Conservation (phyloP, 257 asterid genomes). For the Nicotiana tabacum region DNA sequence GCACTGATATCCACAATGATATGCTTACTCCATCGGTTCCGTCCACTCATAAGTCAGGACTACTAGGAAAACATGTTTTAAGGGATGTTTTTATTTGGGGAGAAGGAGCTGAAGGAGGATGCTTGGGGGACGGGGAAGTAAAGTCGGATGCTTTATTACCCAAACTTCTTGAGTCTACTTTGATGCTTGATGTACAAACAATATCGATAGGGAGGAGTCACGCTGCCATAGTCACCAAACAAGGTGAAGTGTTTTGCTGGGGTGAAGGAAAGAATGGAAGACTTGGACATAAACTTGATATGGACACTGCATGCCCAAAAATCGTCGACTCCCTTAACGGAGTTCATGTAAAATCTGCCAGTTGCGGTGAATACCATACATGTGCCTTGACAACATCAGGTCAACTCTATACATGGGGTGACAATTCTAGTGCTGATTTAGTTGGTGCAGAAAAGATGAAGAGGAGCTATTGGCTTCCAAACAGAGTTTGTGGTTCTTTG, state of each 20-base stretch:
- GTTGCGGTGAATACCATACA: conserved; percentile 11
- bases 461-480: conserved; percentile 34
- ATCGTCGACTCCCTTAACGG: conserved; percentile 5
- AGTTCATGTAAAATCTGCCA: not conserved
- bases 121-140: not conserved
- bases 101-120: conserved; percentile 13
- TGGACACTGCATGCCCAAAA: conserved; percentile 5
- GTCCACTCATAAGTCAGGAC: conserved; percentile 10
- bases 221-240: conserved; percentile 8
- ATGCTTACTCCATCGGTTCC: conserved; percentile 7
- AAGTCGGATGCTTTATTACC: conserved; percentile 6
- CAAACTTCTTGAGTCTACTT: conserved; percentile 7
- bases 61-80: conserved; percentile 13
- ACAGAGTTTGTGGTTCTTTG: conserved; percentile 22
- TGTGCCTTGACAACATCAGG: conserved; percentile 6
- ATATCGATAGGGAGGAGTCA: conserved; percentile 7
- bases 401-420: conserved; percentile 37
- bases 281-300: conserved; percentile 7
- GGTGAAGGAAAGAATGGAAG: conserved; percentile 14
- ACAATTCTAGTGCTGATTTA: conserved; percentile 14
- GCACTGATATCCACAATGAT: conserved; percentile 4
- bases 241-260: conserved; percentile 13
- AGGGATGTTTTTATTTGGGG: conserved; percentile 29
- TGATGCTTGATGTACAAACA: conserved; percentile 12
- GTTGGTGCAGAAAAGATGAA: conserved; percentile 6